Conservation (phyloP, 1,284 basidiomycete genomes). For the Leccinum idahoense region DNA sequence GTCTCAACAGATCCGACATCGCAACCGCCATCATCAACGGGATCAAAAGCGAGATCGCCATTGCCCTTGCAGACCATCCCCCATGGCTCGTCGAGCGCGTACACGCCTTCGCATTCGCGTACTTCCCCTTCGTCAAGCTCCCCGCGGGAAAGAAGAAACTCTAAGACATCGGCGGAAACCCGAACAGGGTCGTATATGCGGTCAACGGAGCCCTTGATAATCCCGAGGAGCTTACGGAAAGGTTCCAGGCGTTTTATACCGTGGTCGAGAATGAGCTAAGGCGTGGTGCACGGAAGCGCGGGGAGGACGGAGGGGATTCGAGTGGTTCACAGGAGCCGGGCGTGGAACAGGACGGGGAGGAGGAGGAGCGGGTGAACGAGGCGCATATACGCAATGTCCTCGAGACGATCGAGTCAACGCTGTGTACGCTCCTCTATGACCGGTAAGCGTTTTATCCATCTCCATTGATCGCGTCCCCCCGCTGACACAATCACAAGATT, state of each 20-base stretch:
- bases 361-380: constrained; percentile 29
- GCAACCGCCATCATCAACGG: constrained; percentile 56
- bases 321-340: background rate
- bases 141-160: constrained; percentile 26
- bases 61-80: constrained; percentile 41
- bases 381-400: constrained; percentile 50
- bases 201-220: constrained; percentile 36
- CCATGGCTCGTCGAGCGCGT: constrained; percentile 66
- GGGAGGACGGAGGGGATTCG: constrained; percentile 15
- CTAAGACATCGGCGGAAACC: constrained; percentile 33
- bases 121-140: constrained; percentile 48
- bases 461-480: too few species aligned
- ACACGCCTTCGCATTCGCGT: constrained; percentile 43
- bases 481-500: constrained; percentile 35
- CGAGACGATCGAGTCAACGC: constrained; percentile 65
- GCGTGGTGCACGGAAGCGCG: constrained; percentile 15
- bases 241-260: constrained; percentile 80
- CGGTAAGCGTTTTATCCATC: constrained; percentile 17
- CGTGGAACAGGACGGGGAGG: constrained; percentile 20
- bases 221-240: constrained; percentile 50
- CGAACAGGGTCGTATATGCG: constrained; percentile 28
- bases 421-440: constrained; percentile 71
- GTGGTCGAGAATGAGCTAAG: constrained; percentile 51
- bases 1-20: constrained; percentile 51
- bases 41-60: constrained; percentile 51